Percentiles rank a stretch among this genome's conserved stretches.
Conservation (phyloP, 2,329 filamentous ascomycete genomes). For the Proliferodiscus dingleyae region DNA sequence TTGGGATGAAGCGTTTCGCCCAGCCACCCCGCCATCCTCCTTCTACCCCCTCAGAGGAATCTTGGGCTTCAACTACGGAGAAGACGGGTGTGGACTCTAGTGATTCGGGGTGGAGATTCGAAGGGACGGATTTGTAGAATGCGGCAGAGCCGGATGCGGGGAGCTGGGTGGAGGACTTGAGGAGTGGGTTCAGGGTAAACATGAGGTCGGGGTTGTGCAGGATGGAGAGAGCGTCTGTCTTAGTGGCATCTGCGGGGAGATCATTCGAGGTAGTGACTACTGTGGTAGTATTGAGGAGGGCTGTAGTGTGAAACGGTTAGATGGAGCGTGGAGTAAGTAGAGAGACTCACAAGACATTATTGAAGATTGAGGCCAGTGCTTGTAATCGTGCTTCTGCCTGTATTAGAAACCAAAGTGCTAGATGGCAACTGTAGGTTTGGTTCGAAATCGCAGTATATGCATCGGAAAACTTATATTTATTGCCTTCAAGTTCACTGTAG, state of each 20-base stretch:
- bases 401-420: no score
- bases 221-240: slow-evolving; percentile 63
- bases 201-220: slow-evolving; percentile 75
- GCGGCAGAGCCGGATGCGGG: slow-evolving; percentile 32
- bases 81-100: slow-evolving; percentile 17
- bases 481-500: no score
- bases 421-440: no score
- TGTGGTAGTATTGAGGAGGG: slow-evolving; percentile 23
- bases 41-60: slow-evolving; percentile 52
- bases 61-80: slow-evolving; percentile 35
- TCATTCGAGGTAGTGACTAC: slow-evolving; percentile 56
- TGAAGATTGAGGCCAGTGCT: no score
- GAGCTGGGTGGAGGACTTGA: slow-evolving; percentile 31
- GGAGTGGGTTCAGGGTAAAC: slow-evolving; percentile 79
- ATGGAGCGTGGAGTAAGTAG: not conserved
- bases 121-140: slow-evolving; percentile 54
- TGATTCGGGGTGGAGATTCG: slow-evolving; percentile 5
- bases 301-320: not conserved
- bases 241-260: slow-evolving; percentile 61
- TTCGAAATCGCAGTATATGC: no score
- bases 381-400: no score
- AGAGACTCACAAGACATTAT: slow-evolving; percentile 25
- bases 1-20: slow-evolving; percentile 34
- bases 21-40: slow-evolving; percentile 73
- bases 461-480: no score